Base-by-base conservation (phyloP, 495 filamentous ascomycete species). In the Astrothelium subdiscretum region DNA sequence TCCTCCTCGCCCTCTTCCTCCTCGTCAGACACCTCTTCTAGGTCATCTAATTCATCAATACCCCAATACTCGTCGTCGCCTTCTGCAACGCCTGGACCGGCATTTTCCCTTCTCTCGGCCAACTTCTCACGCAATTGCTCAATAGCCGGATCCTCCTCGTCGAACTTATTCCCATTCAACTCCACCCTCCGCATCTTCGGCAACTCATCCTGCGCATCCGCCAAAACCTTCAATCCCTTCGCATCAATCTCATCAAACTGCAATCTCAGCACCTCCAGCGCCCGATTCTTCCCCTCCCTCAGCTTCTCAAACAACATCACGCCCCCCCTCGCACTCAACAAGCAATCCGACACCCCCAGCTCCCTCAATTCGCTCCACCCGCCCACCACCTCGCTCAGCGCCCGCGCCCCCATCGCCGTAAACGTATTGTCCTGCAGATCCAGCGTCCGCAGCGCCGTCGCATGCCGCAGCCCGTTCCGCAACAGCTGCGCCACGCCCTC, bases 351-450 rank as follows among this genome's bases (percentile, higher is more conserved):
- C 38, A 97, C 85, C 57, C 90, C 92, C 26, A 98, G 78, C 74
- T 97, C 95, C 65, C 79, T 73, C 52, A 97, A 78, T 52, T 85
- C 79, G 12, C 77, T 75, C 94, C 94, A 98, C 58, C 80, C 78
- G 0, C 80, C 77, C 31, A 91, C 78, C 18, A 90, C 90, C 63
- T 81, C 80, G 2, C 88, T 84, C 44, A 98, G 78, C 31, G 91
- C 91, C 67, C 77, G 84, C 3, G 91, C 90, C 8, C 92, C 94
- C 62, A 80, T 76, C 35, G 85, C 66, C 8, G 95, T 97, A 70
- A 97, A 97, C 12, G 94, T 97, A 74, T 98, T 98, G 72, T 98
- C 94, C 76, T 98, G 92, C 66, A 98, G 74, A 80, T 98, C 94
- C 38, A 97, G 72, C 48, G 89, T 80, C 71, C 84, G 74, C 38